A percentile compares a stretch with the other conserved stretches of the same genome.
Evolutionary conservation across 306 rosid species (phyloP).

Genomic region (Potentilla sterilis): DNA sequence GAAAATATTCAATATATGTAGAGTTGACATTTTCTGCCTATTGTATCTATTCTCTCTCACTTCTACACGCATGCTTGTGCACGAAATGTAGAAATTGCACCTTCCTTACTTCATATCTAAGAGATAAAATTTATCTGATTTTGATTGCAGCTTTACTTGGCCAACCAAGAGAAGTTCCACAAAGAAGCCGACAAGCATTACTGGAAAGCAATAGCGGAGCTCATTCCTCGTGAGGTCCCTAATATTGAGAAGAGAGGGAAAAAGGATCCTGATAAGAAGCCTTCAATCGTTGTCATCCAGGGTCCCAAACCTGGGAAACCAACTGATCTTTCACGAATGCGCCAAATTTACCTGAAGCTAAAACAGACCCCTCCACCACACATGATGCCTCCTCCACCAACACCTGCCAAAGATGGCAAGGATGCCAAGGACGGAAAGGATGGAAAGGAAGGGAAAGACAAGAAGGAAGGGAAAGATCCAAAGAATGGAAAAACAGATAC

Average conservation of each 20-base stretch:
- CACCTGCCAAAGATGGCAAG: constrained; percentile 55
- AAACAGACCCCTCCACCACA: constrained; percentile 82
- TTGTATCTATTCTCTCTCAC: background rate
- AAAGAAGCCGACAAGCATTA: constrained; percentile 88
- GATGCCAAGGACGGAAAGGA: constrained; percentile 22
- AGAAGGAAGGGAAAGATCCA: constrained; percentile 28
- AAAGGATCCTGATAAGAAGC: constrained; percentile 74
- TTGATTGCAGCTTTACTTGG: constrained; percentile 51
- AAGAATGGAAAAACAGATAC: constrained; percentile 44
- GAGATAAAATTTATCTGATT: constrained; percentile 15
- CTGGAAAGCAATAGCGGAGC: constrained; percentile 93
- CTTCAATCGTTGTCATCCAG: constrained; percentile 57
- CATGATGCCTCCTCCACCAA: constrained; percentile 85
- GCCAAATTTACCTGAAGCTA: constrained; percentile 73
- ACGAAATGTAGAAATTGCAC: background rate
- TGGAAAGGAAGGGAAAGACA: constrained; percentile 24
- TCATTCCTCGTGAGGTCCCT: constrained; percentile 88
- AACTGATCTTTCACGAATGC: constrained; percentile 86
- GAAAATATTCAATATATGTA: background rate
- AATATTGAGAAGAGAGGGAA: constrained; percentile 90
- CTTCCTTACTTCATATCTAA: constrained; percentile 24
- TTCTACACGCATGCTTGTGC: background rate
- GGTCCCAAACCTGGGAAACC: constrained; percentile 98
- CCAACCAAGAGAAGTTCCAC: constrained; percentile 90
- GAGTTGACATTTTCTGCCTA: background rate